A percentile compares a stretch with the other conserved stretches of the same genome.
phyloP scores from a whole-genome alignment of 2,329 filamentous ascomycete genomes.

The Colletotrichum higginsianum region DNA sequence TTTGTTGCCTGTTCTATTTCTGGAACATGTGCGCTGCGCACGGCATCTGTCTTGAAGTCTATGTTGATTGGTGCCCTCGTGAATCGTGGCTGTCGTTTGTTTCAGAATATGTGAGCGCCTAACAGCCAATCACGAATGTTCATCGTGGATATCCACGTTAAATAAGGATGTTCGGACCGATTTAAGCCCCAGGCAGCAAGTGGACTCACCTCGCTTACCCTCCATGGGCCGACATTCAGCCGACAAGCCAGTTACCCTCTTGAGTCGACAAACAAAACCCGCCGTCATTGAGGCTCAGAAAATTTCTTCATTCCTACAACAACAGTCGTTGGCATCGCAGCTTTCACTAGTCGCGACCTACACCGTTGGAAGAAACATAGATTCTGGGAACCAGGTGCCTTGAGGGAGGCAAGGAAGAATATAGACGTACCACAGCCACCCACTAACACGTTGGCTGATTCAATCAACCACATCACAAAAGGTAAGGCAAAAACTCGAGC shows the following conservation, averaged over 20 bases:
- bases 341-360: conserved; percentile 17
- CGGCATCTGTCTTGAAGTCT: conserved; percentile 16
- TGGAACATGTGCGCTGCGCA: conserved; percentile 20
- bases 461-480: conserved; percentile 3
- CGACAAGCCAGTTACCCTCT: conserved; percentile 22
- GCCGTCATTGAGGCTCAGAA: conserved; percentile 18
- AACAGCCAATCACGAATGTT: conserved; percentile 47
- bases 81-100: conserved; percentile 48
- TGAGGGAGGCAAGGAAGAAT: background rate
- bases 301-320: background rate
- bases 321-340: conserved; percentile 17
- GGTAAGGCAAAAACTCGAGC: conserved; percentile 31
- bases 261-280: conserved; percentile 17
- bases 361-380: conserved; percentile 9
- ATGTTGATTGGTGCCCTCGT: conserved; percentile 38
- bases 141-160: conserved; percentile 5
- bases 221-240: conserved; percentile 27
- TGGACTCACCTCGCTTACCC: conserved; percentile 34
- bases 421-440: background rate
- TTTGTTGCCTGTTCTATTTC: conserved; percentile 39
- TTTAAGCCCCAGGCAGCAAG: conserved; percentile 15
- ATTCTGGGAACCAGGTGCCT: background rate
- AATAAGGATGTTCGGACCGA: background rate
- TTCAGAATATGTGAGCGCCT: conserved; percentile 54
- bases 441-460: background rate